Conservation (phyloP, 352 stramenopile species). For the Phytophthora fragariaefolia region DNA sequence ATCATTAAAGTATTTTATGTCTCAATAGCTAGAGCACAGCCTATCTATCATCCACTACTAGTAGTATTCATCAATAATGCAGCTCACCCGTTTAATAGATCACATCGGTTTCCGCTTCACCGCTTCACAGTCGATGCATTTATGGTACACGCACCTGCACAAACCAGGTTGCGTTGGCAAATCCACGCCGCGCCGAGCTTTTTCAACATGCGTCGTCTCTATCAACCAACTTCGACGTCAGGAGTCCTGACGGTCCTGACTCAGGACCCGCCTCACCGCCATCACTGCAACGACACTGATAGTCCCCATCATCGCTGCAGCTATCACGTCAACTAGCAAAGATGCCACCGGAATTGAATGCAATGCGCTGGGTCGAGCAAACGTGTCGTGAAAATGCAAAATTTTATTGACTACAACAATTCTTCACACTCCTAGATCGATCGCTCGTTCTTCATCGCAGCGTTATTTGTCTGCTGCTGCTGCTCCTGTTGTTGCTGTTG, state of each 20-base stretch:
- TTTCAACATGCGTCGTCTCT: too few species aligned
- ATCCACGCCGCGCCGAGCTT: too few species aligned
- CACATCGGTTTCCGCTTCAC: neutral
- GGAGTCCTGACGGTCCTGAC: too few species aligned
- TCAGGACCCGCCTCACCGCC: neutral
- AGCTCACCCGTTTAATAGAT: conserved; percentile 2
- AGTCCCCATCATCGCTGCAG: neutral
- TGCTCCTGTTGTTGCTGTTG: conserved; percentile 41
- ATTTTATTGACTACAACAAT: conserved; percentile 45
- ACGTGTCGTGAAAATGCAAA: conserved; percentile 22
- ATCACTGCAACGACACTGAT: neutral
- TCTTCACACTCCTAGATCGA: conserved; percentile 24
- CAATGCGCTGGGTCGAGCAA: neutral
- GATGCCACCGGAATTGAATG: neutral
- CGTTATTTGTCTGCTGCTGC: conserved; percentile 27
- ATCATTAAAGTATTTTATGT: conserved; percentile 36
- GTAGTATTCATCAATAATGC: conserved; percentile 17
- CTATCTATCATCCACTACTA: conserved; percentile 7
- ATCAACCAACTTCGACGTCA: too few species aligned
- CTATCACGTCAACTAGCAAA: conserved; percentile 13
- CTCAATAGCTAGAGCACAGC: conserved; percentile 27
- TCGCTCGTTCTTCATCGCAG: conserved; percentile 41
- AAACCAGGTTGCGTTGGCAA: too few species aligned
- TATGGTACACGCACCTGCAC: neutral
- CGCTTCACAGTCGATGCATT: neutral